A percentile compares a stretch with the other conserved stretches of the same genome.
Evolutionary conservation across 1,284 basidiomycete species (phyloP).

Genomic region (Peniophora sp.): DNA sequence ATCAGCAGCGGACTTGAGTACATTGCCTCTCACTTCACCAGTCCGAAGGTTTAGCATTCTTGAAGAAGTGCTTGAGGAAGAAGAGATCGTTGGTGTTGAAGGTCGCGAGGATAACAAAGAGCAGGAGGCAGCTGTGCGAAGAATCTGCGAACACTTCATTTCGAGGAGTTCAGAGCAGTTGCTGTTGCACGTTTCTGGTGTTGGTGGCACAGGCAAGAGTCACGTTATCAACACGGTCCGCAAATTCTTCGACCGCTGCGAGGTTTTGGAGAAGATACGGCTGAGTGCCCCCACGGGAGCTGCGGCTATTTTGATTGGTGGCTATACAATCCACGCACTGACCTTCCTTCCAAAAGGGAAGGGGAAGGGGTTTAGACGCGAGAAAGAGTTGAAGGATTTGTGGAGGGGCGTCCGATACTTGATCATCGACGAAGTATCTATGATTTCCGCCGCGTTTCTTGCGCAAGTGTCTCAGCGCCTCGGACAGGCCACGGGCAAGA

Average conservation of each 20-base stretch:
- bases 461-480: background rate
- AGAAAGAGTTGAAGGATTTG: background rate
- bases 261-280: background rate
- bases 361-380: background rate
- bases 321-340: conserved; percentile 10
- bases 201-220: conserved; percentile 13
- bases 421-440: conserved; percentile 2
- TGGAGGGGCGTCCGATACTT: background rate
- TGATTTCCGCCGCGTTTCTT: background rate
- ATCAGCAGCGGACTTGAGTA: too few relatives aligned
- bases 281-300: conserved; percentile 8
- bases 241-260: conserved; percentile 3
- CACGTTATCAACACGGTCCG: conserved; percentile 10
- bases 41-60: background rate
- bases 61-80: background rate
- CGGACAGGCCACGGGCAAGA: background rate
- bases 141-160: conserved; percentile 3
- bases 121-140: conserved; percentile 2
- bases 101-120: conserved; percentile 1
- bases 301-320: conserved; percentile 5
- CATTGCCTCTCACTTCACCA: background rate
- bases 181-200: conserved; percentile 9
- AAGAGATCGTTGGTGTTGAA: background rate
- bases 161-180: conserved; percentile 3
- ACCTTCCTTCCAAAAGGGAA: conserved; percentile 3